Conservation (phyloP, 2,329 filamentous ascomycete species). For the Botryotinia globosa region DNA sequence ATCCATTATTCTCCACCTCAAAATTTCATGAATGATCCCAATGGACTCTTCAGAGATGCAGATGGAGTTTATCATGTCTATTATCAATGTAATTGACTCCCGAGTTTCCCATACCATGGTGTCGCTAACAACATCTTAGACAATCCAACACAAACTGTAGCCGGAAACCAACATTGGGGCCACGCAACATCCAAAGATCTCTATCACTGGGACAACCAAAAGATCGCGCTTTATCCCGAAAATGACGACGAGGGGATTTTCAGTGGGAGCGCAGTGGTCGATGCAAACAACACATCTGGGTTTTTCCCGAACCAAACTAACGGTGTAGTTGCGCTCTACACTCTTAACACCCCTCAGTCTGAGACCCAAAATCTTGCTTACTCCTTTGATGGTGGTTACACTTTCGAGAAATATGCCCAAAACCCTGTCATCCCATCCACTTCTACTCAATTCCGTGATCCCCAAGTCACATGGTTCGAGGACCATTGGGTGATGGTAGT, state of each 20-base stretch:
- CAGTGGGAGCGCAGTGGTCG: conserved; percentile 48
- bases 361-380: conserved; percentile 61
- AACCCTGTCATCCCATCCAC: conserved; percentile 56
- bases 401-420: conserved; percentile 55
- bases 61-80: conserved; percentile 61
- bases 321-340: conserved; percentile 61
- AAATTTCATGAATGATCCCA: conserved; percentile 60
- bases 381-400: conserved; percentile 59
- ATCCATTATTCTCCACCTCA: conserved; percentile 55
- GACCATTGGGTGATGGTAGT: conserved; percentile 58
- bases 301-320: conserved; percentile 58
- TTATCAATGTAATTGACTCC: conserved; percentile 53
- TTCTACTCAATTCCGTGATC: conserved; percentile 60
- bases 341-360: conserved; percentile 40
- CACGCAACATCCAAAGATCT: conserved; percentile 62
- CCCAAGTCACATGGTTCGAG: conserved; percentile 60
- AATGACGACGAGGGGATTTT: conserved; percentile 47
- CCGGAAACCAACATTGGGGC: conserved; percentile 64
- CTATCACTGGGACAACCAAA: conserved; percentile 63
- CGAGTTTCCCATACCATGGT: not conserved
- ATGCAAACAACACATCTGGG: conserved; percentile 62
- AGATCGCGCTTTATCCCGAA: conserved; percentile 55
- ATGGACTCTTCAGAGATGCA: conserved; percentile 58
- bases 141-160: conserved; percentile 48
- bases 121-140: conserved; percentile 36